Percentiles rank a stretch among this genome's conserved stretches.
Evolutionary conservation across 768 basidiomycete genomes (phyloP).

Genomic region (Suillus tomentosus): DNA sequence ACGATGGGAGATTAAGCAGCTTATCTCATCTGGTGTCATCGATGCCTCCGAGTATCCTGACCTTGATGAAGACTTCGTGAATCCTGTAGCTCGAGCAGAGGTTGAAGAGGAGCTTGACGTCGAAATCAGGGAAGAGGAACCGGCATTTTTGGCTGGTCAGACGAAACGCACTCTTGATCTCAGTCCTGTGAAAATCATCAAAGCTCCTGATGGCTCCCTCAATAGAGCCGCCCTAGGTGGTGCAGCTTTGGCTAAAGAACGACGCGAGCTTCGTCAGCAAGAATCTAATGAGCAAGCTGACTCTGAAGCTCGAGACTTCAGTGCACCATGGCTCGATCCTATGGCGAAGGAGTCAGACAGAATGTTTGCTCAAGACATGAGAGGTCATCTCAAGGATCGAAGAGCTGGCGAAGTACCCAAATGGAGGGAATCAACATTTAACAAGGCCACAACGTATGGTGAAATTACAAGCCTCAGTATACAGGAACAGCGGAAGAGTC

Average conservation of each 20-base stretch:
- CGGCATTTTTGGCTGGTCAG: slow-evolving; percentile 93
- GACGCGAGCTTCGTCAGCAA: slow-evolving; percentile 91
- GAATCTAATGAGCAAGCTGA: slow-evolving; percentile 94
- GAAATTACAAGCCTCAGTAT: slow-evolving; percentile 89
- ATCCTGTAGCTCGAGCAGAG: slow-evolving; percentile 77
- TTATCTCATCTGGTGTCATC: slow-evolving; percentile 93
- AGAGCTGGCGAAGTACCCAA: slow-evolving; percentile 80
- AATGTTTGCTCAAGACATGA: slow-evolving; percentile 91
- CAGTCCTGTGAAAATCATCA: slow-evolving; percentile 97
- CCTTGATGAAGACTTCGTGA: slow-evolving; percentile 81
- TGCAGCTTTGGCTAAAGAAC: slow-evolving; percentile 91
- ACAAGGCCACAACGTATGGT: slow-evolving; percentile 95
- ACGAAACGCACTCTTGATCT: slow-evolving; percentile 94
- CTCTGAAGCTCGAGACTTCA: slow-evolving; percentile 92
- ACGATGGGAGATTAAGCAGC: slow-evolving; percentile 99
- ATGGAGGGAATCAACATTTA: slow-evolving; percentile 92
- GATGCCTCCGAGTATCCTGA: slow-evolving; percentile 94
- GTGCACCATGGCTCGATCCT: slow-evolving; percentile 96
- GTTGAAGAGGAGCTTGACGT: slow-evolving; percentile 97
- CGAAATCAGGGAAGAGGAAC: slow-evolving; percentile 95
- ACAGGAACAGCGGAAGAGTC: slow-evolving; percentile 86
- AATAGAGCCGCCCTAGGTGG: slow-evolving; percentile 95
- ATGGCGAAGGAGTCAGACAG: slow-evolving; percentile 89
- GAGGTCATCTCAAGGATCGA: slow-evolving; percentile 80
- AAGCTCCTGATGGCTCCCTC: slow-evolving; percentile 96